phyloP scores from a whole-genome alignment of 73 alveolate genomes.

The Paramecium caudatum region DNA sequence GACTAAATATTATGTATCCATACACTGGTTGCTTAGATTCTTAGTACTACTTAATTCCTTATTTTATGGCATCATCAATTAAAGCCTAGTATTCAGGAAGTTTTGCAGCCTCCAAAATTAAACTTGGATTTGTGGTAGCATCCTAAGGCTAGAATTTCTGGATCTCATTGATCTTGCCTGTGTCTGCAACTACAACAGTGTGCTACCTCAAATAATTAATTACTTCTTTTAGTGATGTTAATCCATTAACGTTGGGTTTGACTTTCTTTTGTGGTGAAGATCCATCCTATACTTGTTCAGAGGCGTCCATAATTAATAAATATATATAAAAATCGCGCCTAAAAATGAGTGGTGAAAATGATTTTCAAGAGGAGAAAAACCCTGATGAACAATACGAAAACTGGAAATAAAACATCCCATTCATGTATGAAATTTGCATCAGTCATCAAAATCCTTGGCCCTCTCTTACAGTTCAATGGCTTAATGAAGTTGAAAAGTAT shows the following conservation, averaged over 20 bases:
- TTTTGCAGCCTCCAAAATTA: slow-evolving; percentile 79
- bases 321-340: slow-evolving; percentile 48
- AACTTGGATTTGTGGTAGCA: slow-evolving; percentile 89
- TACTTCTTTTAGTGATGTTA: slow-evolving; percentile 70
- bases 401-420: slow-evolving; percentile 97
- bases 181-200: slow-evolving; percentile 86
- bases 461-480: slow-evolving; percentile 95
- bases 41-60: slow-evolving; percentile 57
- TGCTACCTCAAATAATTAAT: neutral
- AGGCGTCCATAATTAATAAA: slow-evolving; percentile 39
- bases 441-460: slow-evolving; percentile 98
- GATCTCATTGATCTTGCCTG: slow-evolving; percentile 86
- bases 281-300: slow-evolving; percentile 16
- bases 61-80: slow-evolving; percentile 77
- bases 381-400: slow-evolving; percentile 93
- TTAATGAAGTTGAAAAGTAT: slow-evolving; percentile 84
- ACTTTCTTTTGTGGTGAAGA: slow-evolving; percentile 72
- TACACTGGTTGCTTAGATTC: slow-evolving; percentile 62
- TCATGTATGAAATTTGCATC: slow-evolving; percentile 94
- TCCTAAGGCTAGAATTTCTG: slow-evolving; percentile 82
- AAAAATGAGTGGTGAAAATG: slow-evolving; percentile 53
- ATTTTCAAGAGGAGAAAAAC: neutral
- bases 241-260: slow-evolving; percentile 64
- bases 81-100: slow-evolving; percentile 74
- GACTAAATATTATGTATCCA: neutral